A percentile compares a stretch with the other conserved stretches of the same genome.
These are phyloP conservation scores for Pilobolus umbonatus DNA, from an alignment of 192 early-diverging fungal genomes.

Conservation along the genomic window DNA sequence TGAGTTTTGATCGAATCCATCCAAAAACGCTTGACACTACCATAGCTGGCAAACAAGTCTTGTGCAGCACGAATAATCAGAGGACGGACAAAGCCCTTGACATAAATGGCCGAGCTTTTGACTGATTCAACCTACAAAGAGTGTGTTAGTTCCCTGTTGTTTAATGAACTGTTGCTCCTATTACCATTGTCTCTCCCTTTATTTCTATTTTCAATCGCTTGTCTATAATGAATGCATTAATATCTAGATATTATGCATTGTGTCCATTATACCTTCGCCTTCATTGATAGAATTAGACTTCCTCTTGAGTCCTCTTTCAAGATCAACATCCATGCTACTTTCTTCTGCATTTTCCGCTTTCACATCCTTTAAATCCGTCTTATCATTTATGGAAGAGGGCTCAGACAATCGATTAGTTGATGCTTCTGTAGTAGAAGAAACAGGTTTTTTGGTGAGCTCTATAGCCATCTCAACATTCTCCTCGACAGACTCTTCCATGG, in stretches of 20 bases:
- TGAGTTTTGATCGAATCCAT: conserved; percentile 61
- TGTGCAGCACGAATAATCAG: conserved; percentile 31
- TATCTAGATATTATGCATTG: no score
- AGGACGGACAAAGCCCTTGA: conserved; percentile 59
- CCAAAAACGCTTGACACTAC: conserved; percentile 51
- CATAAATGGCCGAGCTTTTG: conserved; percentile 32
- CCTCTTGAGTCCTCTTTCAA: no score
- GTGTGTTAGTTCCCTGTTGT: no score
- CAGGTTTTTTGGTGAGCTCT: background rate
- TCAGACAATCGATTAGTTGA: no score
- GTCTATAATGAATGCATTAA: background rate
- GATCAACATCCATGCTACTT: no score
- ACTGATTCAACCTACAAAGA: conserved; percentile 2
- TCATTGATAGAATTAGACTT: no score
- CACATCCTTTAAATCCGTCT: background rate
- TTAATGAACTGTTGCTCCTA: background rate
- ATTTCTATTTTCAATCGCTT: background rate
- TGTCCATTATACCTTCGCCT: no score
- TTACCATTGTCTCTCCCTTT: background rate
- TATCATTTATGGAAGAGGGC: background rate
- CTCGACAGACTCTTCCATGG: background rate
- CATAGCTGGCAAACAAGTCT: conserved; percentile 44
- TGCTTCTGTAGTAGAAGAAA: background rate
- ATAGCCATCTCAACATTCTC: background rate
- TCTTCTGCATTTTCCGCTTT: background rate